Evolutionary conservation across 2,329 filamentous ascomycete species (phyloP).

Genomic region (Knufia fluminis): DNA sequence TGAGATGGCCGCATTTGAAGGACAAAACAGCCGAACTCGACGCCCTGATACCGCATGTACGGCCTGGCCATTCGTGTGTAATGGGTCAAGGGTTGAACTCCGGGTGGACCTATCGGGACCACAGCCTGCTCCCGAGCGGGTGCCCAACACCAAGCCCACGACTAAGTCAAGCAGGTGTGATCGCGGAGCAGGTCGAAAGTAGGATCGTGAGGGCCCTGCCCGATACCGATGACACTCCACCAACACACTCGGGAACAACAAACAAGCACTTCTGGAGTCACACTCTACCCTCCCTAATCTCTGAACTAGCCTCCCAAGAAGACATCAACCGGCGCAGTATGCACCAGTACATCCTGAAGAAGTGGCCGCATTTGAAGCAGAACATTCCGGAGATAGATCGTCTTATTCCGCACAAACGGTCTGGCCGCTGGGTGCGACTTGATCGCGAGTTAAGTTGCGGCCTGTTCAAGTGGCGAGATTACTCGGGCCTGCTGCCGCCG

Average conservation of each 20-base stretch:
- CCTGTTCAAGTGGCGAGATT: too few species aligned
- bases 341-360: not conserved
- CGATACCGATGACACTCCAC: too few species aligned
- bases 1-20: not conserved
- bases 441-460: too few species aligned
- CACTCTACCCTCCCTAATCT: not conserved
- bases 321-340: not conserved
- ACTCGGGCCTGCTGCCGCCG: too few species aligned
- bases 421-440: not conserved
- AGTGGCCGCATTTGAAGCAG: not conserved
- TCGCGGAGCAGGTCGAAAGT: too few species aligned
- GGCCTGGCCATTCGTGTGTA: not conserved
- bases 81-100: too few species aligned
- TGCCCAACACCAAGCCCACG: too few species aligned
- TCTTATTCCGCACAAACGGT: not conserved
- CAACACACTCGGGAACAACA: too few species aligned
- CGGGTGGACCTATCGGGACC: too few species aligned
- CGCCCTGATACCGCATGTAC: not conserved
- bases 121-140: too few species aligned
- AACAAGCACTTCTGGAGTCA: not conserved
- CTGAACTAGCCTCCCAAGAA: not conserved
- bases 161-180: too few species aligned
- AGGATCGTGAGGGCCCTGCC: too few species aligned
- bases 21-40: not conserved
- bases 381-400: not conserved